phyloP scores from a whole-genome alignment of 345 rosid genomes.

The Boechera stricta region DNA sequence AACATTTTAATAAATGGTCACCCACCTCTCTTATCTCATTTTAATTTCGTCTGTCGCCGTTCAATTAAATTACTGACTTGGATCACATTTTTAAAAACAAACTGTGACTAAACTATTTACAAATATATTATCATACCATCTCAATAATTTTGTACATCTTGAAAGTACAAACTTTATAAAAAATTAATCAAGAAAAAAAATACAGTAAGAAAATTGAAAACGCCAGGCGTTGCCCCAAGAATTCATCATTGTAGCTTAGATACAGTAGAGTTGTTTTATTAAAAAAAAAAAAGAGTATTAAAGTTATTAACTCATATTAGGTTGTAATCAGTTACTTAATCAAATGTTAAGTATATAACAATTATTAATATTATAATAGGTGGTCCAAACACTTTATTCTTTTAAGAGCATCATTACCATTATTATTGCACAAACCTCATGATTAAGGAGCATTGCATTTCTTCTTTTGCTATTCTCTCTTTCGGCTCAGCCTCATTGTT shows the following conservation, averaged over 20 bases:
- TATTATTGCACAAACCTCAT: slow-evolving; percentile 44
- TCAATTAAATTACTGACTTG: slow-evolving; percentile 6
- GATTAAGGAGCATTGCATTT: slow-evolving; percentile 43
- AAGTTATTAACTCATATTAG: slow-evolving; percentile 36
- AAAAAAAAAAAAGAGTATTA: neutral
- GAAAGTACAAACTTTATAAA: neutral
- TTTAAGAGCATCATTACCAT: slow-evolving; percentile 38
- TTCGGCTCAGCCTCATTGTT: slow-evolving; percentile 25
- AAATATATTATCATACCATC: neutral
- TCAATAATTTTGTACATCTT: too few relatives aligned
- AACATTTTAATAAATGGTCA: slow-evolving; percentile 35
- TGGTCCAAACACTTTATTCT: slow-evolving; percentile 43
- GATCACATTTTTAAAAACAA: slow-evolving; percentile 1
- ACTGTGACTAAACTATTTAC: neutral
- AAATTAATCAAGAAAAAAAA: neutral
- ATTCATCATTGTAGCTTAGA: slow-evolving; percentile 27
- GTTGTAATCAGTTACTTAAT: slow-evolving; percentile 35
- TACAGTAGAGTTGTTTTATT: slow-evolving; percentile 3
- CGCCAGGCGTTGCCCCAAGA: slow-evolving; percentile 23
- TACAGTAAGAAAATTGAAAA: neutral
- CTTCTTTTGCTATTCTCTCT: slow-evolving; percentile 30
- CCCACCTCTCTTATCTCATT: slow-evolving; percentile 30
- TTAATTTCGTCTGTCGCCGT: slow-evolving; percentile 12
- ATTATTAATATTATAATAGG: neutral
- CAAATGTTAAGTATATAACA: slow-evolving; percentile 26